phyloP scores from a whole-genome alignment of 2,329 filamentous ascomycete species.

The Paecilomyces niveus region DNA sequence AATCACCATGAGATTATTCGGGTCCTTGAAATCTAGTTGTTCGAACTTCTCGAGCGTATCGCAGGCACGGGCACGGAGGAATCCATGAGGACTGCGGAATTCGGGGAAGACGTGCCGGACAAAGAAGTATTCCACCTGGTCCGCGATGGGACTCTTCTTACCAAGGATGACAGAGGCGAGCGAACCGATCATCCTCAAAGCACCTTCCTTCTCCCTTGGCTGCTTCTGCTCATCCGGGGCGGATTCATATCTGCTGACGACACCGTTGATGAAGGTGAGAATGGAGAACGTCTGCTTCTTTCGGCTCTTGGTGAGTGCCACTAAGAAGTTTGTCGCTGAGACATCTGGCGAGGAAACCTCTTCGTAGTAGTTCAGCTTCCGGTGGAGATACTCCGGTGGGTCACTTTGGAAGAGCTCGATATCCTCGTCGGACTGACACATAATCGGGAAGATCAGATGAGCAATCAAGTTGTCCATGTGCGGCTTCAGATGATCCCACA shows the following conservation, averaged over 20 bases:
- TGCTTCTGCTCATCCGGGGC: conserved; percentile 84
- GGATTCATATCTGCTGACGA: conserved; percentile 87
- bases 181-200: conserved; percentile 93
- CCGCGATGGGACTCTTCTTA: conserved; percentile 96
- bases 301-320: conserved; percentile 86
- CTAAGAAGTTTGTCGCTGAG: conserved; percentile 91
- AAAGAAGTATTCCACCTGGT: conserved; percentile 97
- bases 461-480: conserved; percentile 90
- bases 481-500: conserved; percentile 90
- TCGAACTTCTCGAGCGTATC: conserved; percentile 98
- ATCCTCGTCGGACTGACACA: conserved; percentile 88
- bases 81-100: conserved; percentile 86
- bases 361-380: conserved; percentile 96
- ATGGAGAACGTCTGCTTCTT: conserved; percentile 95
- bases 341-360: conserved; percentile 93
- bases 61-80: conserved; percentile 87
- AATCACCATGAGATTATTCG: conserved; percentile 89
- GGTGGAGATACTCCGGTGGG: conserved; percentile 92
- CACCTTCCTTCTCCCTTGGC: conserved; percentile 91
- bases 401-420: conserved; percentile 90
- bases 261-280: conserved; percentile 86
- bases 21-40: conserved; percentile 92
- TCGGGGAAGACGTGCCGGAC: conserved; percentile 98
- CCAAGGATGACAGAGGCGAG: conserved; percentile 87
- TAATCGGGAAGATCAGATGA: conserved; percentile 89